phyloP scores from a whole-genome alignment of 768 basidiomycete species.

The Rhodotorula graminis region DNA sequence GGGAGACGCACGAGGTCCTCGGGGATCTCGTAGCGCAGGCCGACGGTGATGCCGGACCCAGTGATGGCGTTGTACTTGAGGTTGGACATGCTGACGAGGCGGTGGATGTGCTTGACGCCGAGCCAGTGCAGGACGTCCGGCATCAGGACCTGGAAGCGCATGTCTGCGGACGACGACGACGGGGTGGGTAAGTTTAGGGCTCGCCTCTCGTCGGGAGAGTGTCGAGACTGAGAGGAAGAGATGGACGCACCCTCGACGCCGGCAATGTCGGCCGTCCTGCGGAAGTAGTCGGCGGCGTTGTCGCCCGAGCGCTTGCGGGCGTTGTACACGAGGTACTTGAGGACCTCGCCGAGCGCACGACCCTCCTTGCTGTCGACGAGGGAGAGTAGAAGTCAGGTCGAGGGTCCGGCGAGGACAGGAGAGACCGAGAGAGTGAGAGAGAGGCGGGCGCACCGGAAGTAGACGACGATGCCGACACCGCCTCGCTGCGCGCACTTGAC shows the following conservation, averaged over 20 bases:
- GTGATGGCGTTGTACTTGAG: constrained; percentile 96
- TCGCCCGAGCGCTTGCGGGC: constrained; percentile 91
- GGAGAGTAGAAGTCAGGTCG: not conserved
- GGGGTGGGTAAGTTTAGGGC: no score
- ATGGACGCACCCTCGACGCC: constrained; percentile 57
- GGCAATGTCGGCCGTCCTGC: constrained; percentile 84
- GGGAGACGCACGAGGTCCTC: constrained; percentile 63
- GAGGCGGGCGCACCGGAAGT: constrained; percentile 54
- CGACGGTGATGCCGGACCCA: constrained; percentile 75
- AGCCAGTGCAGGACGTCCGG: constrained; percentile 95
- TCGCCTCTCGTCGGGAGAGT: no score
- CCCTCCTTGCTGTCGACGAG: constrained; percentile 67
- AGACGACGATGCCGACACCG: constrained; percentile 87
- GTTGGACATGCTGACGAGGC: constrained; percentile 58
- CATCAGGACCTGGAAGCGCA: constrained; percentile 93
- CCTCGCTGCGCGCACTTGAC: constrained; percentile 74
- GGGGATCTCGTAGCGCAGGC: constrained; percentile 79
- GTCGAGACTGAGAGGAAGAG: no score
- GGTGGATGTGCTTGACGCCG: constrained; percentile 81
- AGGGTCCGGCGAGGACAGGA: no score
- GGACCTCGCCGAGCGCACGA: constrained; percentile 72
- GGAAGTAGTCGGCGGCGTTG: constrained; percentile 88
- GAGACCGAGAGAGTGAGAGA: not conserved
- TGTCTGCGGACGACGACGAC: constrained; percentile 56
- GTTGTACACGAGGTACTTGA: constrained; percentile 84